Conservation (phyloP, 2,329 filamentous ascomycete species). For the Orbilia javanica region DNA sequence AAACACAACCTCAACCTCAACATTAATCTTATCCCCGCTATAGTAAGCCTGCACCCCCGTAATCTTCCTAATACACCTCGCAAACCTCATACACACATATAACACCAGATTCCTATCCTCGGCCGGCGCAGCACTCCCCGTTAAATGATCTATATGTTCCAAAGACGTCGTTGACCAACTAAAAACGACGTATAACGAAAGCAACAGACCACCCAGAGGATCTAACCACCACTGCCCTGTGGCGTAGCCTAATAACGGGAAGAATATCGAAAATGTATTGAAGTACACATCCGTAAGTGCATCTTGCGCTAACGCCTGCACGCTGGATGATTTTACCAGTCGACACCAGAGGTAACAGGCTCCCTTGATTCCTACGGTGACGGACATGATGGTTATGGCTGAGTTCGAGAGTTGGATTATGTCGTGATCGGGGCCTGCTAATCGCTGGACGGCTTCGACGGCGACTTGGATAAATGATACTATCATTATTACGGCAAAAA, state of each 20-base stretch:
- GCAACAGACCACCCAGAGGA: constrained; percentile 79
- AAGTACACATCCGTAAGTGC: constrained; percentile 72
- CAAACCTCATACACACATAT: constrained; percentile 94
- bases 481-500: constrained; percentile 88
- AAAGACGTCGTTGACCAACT: constrained; percentile 81
- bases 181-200: constrained; percentile 82
- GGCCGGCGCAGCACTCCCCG: constrained; percentile 80
- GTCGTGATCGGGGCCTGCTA: constrained; percentile 73
- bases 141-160: constrained; percentile 83
- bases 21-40: constrained; percentile 84
- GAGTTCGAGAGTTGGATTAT: constrained; percentile 75
- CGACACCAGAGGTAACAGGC: constrained; percentile 89
- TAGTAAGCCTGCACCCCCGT: constrained; percentile 86
- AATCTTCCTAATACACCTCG: constrained; percentile 85
- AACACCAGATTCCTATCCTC: constrained; percentile 87
- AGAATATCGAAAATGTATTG: constrained; percentile 89
- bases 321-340: constrained; percentile 84
- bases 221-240: constrained; percentile 84
- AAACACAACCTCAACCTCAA: constrained; percentile 85
- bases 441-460: constrained; percentile 76
- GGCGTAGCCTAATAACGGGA: constrained; percentile 69
- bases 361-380: constrained; percentile 84
- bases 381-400: constrained; percentile 83
- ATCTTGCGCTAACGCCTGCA: constrained; percentile 80
- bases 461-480: constrained; percentile 84